Conservation (phyloP, 2,329 filamentous ascomycete species). For the Colletotrichum phormii region DNA sequence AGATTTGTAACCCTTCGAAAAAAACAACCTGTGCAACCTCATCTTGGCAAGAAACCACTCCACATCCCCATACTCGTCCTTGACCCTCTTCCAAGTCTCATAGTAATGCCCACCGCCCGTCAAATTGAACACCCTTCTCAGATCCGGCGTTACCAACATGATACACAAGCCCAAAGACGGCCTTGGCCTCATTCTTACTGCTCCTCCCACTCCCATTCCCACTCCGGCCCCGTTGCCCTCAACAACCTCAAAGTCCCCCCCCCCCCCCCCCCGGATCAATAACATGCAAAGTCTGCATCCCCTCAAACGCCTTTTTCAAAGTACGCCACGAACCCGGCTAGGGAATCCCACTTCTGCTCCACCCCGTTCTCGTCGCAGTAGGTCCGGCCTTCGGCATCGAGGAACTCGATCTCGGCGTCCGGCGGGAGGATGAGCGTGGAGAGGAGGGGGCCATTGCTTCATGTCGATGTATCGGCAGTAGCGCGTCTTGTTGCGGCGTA, state of each 20-base stretch:
- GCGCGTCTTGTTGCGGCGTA: conserved; percentile 33
- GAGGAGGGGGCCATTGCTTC: too few species aligned
- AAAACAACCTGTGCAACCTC: neutral
- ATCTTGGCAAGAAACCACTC: neutral
- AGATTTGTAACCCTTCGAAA: neutral
- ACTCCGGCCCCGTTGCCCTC: conserved; percentile 26
- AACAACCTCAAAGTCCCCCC: conserved; percentile 10
- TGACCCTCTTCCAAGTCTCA: neutral
- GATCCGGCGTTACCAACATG: neutral
- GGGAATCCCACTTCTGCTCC: conserved; percentile 1
- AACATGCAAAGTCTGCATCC: conserved; percentile 11
- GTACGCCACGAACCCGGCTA: conserved; percentile 11
- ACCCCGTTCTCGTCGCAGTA: conserved; percentile 4
- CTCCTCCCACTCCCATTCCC: too few species aligned
- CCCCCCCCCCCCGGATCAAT: conserved; percentile 17
- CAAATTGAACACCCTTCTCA: neutral
- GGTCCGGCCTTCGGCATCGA: conserved; percentile 1
- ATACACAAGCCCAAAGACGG: neutral
- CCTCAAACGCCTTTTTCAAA: neutral
- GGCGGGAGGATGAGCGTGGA: too few species aligned
- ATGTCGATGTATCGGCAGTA: conserved; percentile 36
- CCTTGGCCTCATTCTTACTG: neutral
- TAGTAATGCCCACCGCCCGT: neutral
- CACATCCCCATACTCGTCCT: neutral
- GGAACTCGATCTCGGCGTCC: conserved; percentile 10